Evolutionary conservation across 441 rosid species (phyloP).

Genomic region (Populus trichocarpa): DNA sequence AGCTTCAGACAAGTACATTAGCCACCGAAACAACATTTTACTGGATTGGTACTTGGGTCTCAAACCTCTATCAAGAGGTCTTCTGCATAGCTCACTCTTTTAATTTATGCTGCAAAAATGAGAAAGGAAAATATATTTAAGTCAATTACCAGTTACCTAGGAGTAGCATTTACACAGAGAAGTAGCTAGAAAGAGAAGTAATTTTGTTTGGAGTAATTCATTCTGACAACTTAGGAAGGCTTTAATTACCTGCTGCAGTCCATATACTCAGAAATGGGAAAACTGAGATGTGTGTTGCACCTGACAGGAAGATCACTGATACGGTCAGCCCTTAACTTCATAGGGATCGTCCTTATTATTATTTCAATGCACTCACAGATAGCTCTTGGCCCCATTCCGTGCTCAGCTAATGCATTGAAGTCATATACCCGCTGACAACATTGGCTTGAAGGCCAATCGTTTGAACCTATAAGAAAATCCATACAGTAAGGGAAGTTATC

Average conservation of each 20-base stretch:
- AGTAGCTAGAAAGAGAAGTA: too few species aligned
- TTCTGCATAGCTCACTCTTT: background rate
- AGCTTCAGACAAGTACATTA: background rate
- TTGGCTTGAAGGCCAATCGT: slow-evolving; percentile 25
- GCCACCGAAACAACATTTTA: background rate
- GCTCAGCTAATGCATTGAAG: slow-evolving; percentile 41
- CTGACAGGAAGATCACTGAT: slow-evolving; percentile 19
- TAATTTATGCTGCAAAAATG: background rate
- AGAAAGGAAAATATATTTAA: background rate
- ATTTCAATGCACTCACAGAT: slow-evolving; percentile 53
- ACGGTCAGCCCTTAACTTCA: slow-evolving; percentile 10
- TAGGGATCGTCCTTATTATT: slow-evolving; percentile 18
- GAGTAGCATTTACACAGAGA: background rate
- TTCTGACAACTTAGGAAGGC: too few species aligned
- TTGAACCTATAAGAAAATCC: slow-evolving; percentile 29
- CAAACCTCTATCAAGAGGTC: background rate
- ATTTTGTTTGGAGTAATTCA: too few species aligned
- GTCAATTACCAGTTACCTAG: background rate
- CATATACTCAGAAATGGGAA: slow-evolving; percentile 33
- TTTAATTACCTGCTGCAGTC: slow-evolving; percentile 24
- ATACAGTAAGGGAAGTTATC: slow-evolving; percentile 35
- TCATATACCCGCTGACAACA: slow-evolving; percentile 35
- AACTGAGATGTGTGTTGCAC: slow-evolving; percentile 28
- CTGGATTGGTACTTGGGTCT: background rate
- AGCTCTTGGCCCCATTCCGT: slow-evolving; percentile 25